Evolutionary conservation across 202 grass and related monocot species (phyloP).

Genomic region (Zizania palustris): DNA sequence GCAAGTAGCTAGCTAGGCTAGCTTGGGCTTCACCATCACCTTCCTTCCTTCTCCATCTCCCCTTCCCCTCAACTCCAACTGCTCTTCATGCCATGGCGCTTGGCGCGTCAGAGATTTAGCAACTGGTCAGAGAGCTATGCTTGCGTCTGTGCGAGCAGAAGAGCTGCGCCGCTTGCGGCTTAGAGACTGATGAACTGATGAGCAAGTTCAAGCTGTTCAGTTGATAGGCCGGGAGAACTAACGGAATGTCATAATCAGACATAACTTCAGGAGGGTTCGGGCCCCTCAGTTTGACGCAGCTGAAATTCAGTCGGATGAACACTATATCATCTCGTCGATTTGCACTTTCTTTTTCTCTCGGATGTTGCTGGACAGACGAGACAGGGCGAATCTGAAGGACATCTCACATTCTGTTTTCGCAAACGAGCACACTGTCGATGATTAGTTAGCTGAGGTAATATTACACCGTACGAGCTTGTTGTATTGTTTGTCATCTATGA

Average conservation of each 20-base stretch:
- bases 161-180: background rate
- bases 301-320: background rate
- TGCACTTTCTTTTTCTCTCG: background rate
- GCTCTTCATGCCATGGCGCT: too few relatives aligned
- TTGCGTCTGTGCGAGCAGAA: background rate
- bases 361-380: background rate
- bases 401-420: conserved; percentile 48
- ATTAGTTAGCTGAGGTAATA: conserved; percentile 47
- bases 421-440: conserved; percentile 41
- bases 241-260: too few relatives aligned
- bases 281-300: too few relatives aligned
- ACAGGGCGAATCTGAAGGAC: conserved; percentile 56
- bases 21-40: background rate
- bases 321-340: background rate
- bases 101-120: too few relatives aligned
- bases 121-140: background rate
- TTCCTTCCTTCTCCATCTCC: too few relatives aligned
- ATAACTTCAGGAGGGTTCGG: too few relatives aligned
- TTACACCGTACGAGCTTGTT: too few relatives aligned
- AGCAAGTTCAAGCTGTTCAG: too few relatives aligned
- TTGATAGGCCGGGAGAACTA: too few relatives aligned
- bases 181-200: too few relatives aligned
- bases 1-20: background rate
- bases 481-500: too few relatives aligned
- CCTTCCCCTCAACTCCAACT: too few relatives aligned